A percentile compares a stretch with the other conserved stretches of the same genome.
Conservation (phyloP, 352 stramenopile genomes). For the Globisporangium apiculatum region DNA sequence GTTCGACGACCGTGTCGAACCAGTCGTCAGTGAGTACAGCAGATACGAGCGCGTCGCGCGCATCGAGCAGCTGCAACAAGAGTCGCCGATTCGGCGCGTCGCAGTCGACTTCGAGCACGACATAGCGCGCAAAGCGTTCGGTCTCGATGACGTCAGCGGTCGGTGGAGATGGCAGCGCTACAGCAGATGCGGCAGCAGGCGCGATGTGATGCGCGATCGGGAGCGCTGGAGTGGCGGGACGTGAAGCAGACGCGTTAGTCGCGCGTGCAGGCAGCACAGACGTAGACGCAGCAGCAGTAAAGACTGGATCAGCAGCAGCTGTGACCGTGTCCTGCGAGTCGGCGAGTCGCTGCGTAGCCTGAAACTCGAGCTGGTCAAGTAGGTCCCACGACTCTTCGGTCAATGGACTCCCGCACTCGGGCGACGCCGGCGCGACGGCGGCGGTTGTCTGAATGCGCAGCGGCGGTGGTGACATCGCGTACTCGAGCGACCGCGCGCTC, state of each 20-base stretch:
- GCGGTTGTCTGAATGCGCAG: slow-evolving; percentile 1
- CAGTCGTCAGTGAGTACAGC: slow-evolving; percentile 58
- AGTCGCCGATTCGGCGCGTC: slow-evolving; percentile 44
- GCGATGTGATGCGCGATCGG: background rate
- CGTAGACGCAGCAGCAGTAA: slow-evolving; percentile 12
- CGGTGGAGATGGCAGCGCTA: too few species aligned
- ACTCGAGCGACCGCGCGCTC: slow-evolving; percentile 1
- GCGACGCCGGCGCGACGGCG: slow-evolving; percentile 14
- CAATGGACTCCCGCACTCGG: slow-evolving; percentile 57
- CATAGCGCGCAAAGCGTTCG: slow-evolving; percentile 39
- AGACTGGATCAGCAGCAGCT: too few species aligned
- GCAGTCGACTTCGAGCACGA: slow-evolving; percentile 60
- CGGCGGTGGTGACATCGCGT: slow-evolving; percentile 1
- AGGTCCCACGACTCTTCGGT: slow-evolving; percentile 74
- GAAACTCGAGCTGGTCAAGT: slow-evolving; percentile 57
- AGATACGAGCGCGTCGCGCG: slow-evolving; percentile 52
- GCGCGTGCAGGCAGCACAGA: background rate
- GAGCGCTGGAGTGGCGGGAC: background rate
- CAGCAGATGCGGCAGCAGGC: too few species aligned
- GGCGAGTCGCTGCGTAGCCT: slow-evolving; percentile 40
- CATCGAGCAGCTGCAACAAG: slow-evolving; percentile 53
- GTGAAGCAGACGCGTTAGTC: background rate
- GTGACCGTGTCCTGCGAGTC: slow-evolving; percentile 7
- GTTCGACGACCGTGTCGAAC: slow-evolving; percentile 68
- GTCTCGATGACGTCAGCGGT: too few species aligned